Conservation (phyloP, 345 rosid genomes). For the Cardamine occulta region DNA sequence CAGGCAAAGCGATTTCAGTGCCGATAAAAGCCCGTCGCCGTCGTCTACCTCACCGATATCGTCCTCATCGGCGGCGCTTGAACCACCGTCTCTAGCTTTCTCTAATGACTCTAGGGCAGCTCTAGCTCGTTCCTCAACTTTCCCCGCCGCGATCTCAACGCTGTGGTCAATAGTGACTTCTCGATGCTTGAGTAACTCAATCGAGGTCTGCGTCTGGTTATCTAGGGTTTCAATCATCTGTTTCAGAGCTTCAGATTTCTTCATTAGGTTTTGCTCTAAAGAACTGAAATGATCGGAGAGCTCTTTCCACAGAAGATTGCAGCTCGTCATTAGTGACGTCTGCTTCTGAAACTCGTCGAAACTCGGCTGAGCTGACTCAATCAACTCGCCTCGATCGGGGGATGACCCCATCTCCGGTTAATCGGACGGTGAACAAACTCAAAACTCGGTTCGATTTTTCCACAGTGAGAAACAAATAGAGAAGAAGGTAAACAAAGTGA, state of each 20-base stretch:
- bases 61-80: constrained; percentile 66
- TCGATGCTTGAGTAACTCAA: constrained; percentile 70
- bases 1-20: constrained; percentile 56
- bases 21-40: constrained; percentile 55
- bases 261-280: constrained; percentile 68
- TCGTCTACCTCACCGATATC: constrained; percentile 70
- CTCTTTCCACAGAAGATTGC: constrained; percentile 93
- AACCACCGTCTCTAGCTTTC: constrained; percentile 19
- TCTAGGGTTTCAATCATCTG: constrained; percentile 71
- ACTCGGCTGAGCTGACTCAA: constrained; percentile 66
- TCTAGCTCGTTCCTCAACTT: constrained; percentile 54
- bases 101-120: constrained; percentile 31
- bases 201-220: constrained; percentile 65
- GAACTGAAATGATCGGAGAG: constrained; percentile 92
- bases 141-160: constrained; percentile 65
- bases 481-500: constrained; percentile 6
- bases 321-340: constrained; percentile 88
- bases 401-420: constrained; percentile 65
- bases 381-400: constrained; percentile 85
- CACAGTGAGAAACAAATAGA: background rate
- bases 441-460: background rate
- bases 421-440: constrained; percentile 15
- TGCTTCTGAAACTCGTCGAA: constrained; percentile 92
- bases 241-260: constrained; percentile 74
- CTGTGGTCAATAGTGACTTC: constrained; percentile 86